These are phyloP conservation scores for Pulveroboletus ravenelii DNA, from an alignment of 768 basidiomycete genomes.

Conservation along the genomic window DNA sequence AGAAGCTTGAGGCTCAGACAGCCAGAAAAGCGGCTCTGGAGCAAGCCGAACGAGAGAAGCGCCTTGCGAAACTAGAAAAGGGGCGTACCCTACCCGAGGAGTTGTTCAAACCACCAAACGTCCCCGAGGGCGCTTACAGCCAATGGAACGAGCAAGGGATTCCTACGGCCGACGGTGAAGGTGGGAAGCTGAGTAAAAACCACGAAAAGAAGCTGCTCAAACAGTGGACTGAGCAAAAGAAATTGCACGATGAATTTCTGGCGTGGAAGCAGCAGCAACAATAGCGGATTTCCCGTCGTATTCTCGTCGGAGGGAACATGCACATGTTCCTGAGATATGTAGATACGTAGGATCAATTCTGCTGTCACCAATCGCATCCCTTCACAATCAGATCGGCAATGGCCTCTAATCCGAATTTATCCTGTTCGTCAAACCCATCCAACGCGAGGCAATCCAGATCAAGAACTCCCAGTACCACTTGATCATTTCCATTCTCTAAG, in stretches of 20 bases:
- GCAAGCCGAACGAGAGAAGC: slow-evolving; percentile 63
- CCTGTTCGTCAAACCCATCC: slow-evolving; percentile 71
- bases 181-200: slow-evolving; percentile 81
- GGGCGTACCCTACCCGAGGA: slow-evolving; percentile 70
- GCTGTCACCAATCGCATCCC: slow-evolving; percentile 58
- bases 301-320: not conserved
- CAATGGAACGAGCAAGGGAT: slow-evolving; percentile 84
- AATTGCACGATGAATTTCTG: slow-evolving; percentile 75
- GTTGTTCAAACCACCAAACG: slow-evolving; percentile 82
- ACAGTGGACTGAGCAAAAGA: slow-evolving; percentile 67
- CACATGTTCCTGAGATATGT: not conserved
- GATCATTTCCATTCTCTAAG: slow-evolving; percentile 28
- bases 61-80: slow-evolving; percentile 76
- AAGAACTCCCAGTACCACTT: slow-evolving; percentile 52
- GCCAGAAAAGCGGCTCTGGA: slow-evolving; percentile 71
- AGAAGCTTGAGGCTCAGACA: slow-evolving; percentile 66
- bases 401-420: slow-evolving; percentile 69
- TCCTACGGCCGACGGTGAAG: slow-evolving; percentile 79
- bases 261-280: slow-evolving; percentile 38
- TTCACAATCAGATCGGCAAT: slow-evolving; percentile 63
- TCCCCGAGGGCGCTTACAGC: slow-evolving; percentile 64
- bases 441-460: slow-evolving; percentile 82
- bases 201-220: slow-evolving; percentile 74
- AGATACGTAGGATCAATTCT: slow-evolving; percentile 2
- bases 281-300: not conserved